Evolutionary conservation across 768 basidiomycete species (phyloP), one percentile per base, ranked within the genome.

Genomic region (Baorangia bicolor): DNA sequence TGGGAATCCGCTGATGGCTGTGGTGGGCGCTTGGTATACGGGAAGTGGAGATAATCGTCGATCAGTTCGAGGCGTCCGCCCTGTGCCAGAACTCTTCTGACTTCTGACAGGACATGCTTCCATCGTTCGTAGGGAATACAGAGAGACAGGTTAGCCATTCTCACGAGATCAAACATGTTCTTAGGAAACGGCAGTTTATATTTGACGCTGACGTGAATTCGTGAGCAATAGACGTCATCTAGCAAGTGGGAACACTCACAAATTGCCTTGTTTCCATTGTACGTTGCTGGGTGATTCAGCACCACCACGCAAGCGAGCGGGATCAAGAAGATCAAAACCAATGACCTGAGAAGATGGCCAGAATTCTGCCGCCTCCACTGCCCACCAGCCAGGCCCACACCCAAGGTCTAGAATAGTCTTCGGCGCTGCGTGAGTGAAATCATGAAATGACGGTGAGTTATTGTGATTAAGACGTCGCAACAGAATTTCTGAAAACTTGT

Each of bases 311-410:
- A 73, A 60, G 40, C 49, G 55, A 25, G 49, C 51, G 41, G 75
- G 58, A 49, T 74, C 68, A 2, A 90, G 76, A 23, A 91, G 69
- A 66, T 92, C 88, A 31, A 91, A 75, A 3, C 86, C 90, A 9
- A 80, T 82, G 48, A 92, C 77, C 11, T 76, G 74, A 20, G 84
- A 78, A 6, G 71, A 63, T 21, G 76, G 80, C 90, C 90, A 93
- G n/a, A 70, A 64, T 21, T 66, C 73, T 4, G 87, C 82, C 5
- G 89, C 85, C 45, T 84, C 75, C 0, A 82, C 55, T 6, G 85
- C 75, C 91, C 91, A 93, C 45, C 79, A 65, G 0, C 90, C 89
- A 44, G 79, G 61, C 12, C 91, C 90, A 67, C 89, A 92, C 3
- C 91, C 91, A 13, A 93, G 70, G 63, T 92, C 90, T 8, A 93